Evolutionary conservation across 208 protist species (phyloP).

Genomic region (Angomonas ambiguus): DNA sequence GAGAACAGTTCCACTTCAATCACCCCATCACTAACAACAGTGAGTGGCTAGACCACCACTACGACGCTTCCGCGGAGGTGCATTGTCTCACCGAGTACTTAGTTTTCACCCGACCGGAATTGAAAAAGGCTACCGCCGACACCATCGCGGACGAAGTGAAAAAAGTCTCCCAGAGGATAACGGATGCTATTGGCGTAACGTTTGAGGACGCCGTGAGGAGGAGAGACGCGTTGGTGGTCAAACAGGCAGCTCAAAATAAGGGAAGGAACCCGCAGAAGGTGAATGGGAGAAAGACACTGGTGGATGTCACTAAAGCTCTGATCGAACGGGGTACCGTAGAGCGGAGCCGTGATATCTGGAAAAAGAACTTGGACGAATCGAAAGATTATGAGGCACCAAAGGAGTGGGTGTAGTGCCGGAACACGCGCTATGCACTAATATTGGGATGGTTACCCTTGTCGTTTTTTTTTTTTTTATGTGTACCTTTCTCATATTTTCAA

Average conservation of each 20-base stretch:
- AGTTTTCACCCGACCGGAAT: constrained; percentile 51
- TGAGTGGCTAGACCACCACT: constrained; percentile 91
- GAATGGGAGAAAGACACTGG: background rate
- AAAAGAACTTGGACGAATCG: constrained; percentile 55
- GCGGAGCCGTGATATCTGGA: constrained; percentile 60
- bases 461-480: background rate
- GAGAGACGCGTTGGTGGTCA: constrained; percentile 72
- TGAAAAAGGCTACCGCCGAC: constrained; percentile 21
- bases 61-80: constrained; percentile 91
- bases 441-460: no score
- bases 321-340: constrained; percentile 23
- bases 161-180: constrained; percentile 61
- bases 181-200: constrained; percentile 47
- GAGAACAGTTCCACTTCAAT: constrained; percentile 90
- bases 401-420: background rate
- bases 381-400: background rate
- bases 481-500: background rate
- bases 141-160: constrained; percentile 52
- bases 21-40: constrained; percentile 50
- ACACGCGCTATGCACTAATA: constrained; percentile 2
- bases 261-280: background rate
- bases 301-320: background rate
- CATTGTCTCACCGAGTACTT: constrained; percentile 78
- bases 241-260: constrained; percentile 35
- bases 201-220: constrained; percentile 75